Conservation (phyloP, 2,329 filamentous ascomycete species). For the Colletotrichum endophyticum region DNA sequence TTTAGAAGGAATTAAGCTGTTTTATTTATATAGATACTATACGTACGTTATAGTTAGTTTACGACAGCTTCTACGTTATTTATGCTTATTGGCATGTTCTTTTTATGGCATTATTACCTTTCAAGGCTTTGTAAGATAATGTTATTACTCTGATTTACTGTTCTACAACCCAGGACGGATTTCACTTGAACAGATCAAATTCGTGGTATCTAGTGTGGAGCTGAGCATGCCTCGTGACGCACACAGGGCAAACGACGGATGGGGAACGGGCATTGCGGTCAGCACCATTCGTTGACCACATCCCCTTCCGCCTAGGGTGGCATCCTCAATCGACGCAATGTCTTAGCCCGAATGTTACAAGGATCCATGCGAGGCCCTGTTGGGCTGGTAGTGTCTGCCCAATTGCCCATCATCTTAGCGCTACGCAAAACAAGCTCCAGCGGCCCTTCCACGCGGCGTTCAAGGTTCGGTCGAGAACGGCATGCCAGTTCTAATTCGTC, state of each 20-base stretch:
- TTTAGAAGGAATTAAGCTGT: no score
- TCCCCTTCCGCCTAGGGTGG: neutral
- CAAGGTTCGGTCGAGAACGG: neutral
- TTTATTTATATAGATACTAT: no score
- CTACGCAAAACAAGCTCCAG: neutral
- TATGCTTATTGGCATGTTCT: neutral
- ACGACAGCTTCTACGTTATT: neutral
- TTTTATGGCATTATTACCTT: neutral
- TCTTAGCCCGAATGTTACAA: neutral
- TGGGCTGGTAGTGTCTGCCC: neutral
- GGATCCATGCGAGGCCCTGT: neutral
- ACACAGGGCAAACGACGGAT: neutral
- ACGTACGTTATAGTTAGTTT: no score
- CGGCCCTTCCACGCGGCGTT: neutral
- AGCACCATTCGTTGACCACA: neutral
- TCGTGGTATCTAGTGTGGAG: neutral
- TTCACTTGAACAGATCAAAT: neutral
- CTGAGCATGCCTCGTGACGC: neutral
- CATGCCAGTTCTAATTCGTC: neutral
- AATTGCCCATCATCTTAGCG: neutral
- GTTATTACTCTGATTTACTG: rapidly evolving
- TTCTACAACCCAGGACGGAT: neutral
- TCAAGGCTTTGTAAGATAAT: neutral
- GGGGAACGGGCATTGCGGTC: neutral
- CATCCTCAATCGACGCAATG: neutral